phyloP scores from a whole-genome alignment of 345 rosid species.

The Hypericum perforatum region DNA sequence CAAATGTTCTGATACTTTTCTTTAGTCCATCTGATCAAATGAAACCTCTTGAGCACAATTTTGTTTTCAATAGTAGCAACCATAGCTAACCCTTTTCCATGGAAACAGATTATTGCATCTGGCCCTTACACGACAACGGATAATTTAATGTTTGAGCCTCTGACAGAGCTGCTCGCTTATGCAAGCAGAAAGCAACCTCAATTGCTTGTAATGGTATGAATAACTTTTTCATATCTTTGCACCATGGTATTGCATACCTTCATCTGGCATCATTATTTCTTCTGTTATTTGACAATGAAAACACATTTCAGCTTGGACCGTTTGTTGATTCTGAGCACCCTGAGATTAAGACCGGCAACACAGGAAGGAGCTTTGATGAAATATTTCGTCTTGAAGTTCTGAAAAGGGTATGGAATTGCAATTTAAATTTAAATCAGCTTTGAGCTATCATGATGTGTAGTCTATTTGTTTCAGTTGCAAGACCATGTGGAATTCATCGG shows the following conservation, averaged over 20 bases:
- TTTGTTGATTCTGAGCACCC: slow-evolving; percentile 88
- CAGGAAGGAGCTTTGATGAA: slow-evolving; percentile 48
- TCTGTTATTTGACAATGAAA: slow-evolving; percentile 8
- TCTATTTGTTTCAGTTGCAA: slow-evolving; percentile 48
- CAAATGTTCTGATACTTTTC: too few species aligned
- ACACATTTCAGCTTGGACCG: slow-evolving; percentile 69
- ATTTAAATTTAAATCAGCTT: slow-evolving; percentile 5
- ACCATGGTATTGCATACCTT: too few species aligned
- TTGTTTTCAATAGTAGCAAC: background rate
- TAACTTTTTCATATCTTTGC: too few species aligned
- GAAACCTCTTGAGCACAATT: too few species aligned
- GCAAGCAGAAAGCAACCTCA: slow-evolving; percentile 75
- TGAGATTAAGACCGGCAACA: slow-evolving; percentile 60
- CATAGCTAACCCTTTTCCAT: slow-evolving; percentile 1
- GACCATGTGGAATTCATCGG: slow-evolving; percentile 78
- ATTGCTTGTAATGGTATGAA: slow-evolving; percentile 62
- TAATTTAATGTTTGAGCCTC: slow-evolving; percentile 82
- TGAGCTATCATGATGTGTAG: background rate
- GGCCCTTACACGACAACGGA: slow-evolving; percentile 87
- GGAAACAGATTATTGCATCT: slow-evolving; percentile 64
- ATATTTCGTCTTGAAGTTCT: slow-evolving; percentile 56
- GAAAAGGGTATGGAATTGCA: slow-evolving; percentile 39
- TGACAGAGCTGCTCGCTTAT: slow-evolving; percentile 67
- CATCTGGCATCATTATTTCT: background rate
- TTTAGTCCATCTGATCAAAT: too few species aligned